phyloP scores from a whole-genome alignment of 805 yeast genomes.

The Ogataea zsoltii region DNA sequence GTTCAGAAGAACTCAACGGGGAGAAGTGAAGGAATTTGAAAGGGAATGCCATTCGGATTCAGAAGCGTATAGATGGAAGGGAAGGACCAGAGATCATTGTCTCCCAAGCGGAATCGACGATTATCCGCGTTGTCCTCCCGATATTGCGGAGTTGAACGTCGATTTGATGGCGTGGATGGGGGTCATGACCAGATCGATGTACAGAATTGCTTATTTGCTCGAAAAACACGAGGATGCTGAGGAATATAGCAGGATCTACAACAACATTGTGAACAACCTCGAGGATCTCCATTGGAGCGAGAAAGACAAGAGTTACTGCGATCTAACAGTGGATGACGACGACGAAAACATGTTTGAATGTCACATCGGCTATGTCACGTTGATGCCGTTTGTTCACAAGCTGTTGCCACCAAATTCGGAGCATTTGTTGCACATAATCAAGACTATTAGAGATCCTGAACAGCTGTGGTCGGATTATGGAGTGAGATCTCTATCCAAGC shows the following conservation, averaged over 20 bases:
- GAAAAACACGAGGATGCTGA: conserved; percentile 58
- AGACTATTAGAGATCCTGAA: conserved; percentile 63
- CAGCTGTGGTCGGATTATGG: conserved; percentile 81
- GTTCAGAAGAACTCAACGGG: conserved; percentile 81
- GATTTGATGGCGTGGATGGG: conserved; percentile 94
- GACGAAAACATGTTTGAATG: conserved; percentile 69
- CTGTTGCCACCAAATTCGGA: conserved; percentile 52
- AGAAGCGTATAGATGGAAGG: conserved; percentile 91
- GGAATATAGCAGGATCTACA: conserved; percentile 53
- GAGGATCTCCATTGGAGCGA: conserved; percentile 82
- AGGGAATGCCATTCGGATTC: conserved; percentile 48
- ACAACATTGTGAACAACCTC: conserved; percentile 60
- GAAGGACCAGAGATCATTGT: conserved; percentile 82
- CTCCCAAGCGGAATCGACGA: conserved; percentile 94
- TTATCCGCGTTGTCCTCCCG: conserved; percentile 88
- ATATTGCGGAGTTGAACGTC: conserved; percentile 85
- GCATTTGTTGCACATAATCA: conserved; percentile 53
- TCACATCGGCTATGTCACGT: conserved; percentile 82
- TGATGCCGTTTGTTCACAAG: conserved; percentile 81
- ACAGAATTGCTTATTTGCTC: conserved; percentile 64
- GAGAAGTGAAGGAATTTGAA: conserved; percentile 70
- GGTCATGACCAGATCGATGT: conserved; percentile 83
- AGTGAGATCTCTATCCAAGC: conserved; percentile 73
- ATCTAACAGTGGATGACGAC: conserved; percentile 75
- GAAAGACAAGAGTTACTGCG: conserved; percentile 71